A percentile compares a stretch with the other conserved stretches of the same genome.
Evolutionary conservation across 2,329 filamentous ascomycete species (phyloP).

Genomic region (Fusarium goolgardi): DNA sequence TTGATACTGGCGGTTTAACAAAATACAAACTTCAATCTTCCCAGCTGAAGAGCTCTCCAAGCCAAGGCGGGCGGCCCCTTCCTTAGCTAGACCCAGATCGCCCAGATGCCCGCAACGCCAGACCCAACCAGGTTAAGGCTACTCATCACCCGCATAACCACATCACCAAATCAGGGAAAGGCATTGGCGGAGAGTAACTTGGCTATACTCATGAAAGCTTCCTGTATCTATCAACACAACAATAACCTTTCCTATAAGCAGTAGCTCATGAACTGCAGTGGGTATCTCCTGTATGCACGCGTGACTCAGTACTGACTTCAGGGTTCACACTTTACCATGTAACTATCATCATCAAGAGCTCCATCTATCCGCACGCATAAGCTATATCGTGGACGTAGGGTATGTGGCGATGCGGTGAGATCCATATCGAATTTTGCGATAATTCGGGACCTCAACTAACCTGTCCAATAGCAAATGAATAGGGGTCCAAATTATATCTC

Average conservation of each 20-base stretch:
- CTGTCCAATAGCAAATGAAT: background rate
- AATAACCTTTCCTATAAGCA: background rate
- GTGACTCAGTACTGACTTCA: background rate
- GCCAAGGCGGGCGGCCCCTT: conserved; percentile 40
- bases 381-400: background rate
- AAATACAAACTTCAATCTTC: conserved; percentile 18
- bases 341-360: background rate
- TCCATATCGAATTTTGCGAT: background rate
- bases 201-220: background rate
- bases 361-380: background rate
- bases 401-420: conserved; percentile 4
- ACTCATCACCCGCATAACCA: conserved; percentile 24
- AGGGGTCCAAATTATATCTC: background rate
- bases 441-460: background rate
- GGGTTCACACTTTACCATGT: background rate
- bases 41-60: conserved; percentile 4
- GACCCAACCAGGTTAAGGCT: conserved; percentile 30
- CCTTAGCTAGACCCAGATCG: conserved; percentile 40
- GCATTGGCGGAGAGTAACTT: background rate
- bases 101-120: conserved; percentile 22
- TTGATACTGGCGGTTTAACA: background rate
- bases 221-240: background rate
- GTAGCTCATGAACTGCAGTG: background rate
- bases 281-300: background rate
- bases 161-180: conserved; percentile 39